phyloP scores from a whole-genome alignment of 164 flowering plant genomes.

The Sextonia rubra region DNA sequence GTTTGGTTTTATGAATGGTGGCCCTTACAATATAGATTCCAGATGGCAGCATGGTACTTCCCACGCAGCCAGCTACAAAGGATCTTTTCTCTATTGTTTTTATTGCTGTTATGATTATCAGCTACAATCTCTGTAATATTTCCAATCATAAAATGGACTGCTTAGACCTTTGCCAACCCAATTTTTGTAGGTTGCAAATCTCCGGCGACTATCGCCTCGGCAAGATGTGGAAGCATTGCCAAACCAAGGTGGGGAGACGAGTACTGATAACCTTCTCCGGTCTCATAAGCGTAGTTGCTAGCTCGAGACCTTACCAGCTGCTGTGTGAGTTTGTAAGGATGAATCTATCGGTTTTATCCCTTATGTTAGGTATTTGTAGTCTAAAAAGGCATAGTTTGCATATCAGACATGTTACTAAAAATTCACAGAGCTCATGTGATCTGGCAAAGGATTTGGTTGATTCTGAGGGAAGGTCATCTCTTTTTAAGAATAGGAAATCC shows the following conservation, averaged over 20 bases:
- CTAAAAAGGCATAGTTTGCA: conserved; percentile 14
- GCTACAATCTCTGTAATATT: no score
- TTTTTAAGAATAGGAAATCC: not conserved
- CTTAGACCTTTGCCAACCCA: conserved; percentile 20
- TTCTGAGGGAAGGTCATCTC: conserved; percentile 33
- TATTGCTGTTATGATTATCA: no score
- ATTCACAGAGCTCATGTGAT: conserved; percentile 23
- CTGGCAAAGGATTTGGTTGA: conserved; percentile 47
- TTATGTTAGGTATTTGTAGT: conserved; percentile 33
- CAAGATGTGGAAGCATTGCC: conserved; percentile 76
- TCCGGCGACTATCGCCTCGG: conserved; percentile 20
- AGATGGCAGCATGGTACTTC: not conserved
- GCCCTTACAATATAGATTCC: not conserved
- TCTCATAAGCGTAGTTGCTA: conserved; percentile 79
- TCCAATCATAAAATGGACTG: no score
- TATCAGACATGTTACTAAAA: conserved; percentile 12
- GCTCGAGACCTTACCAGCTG: conserved; percentile 25
- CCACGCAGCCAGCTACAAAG: no score
- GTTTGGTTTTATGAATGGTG: not conserved
- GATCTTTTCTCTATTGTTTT: no score
- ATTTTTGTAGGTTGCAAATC: conserved; percentile 59
- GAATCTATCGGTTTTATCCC: conserved; percentile 44
- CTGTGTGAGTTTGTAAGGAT: conserved; percentile 30
- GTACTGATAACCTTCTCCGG: conserved; percentile 54
- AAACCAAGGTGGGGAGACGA: conserved; percentile 61